Evolutionary conservation across 768 basidiomycete genomes (phyloP).

Genomic region (Neoboletus brunneissimus): DNA sequence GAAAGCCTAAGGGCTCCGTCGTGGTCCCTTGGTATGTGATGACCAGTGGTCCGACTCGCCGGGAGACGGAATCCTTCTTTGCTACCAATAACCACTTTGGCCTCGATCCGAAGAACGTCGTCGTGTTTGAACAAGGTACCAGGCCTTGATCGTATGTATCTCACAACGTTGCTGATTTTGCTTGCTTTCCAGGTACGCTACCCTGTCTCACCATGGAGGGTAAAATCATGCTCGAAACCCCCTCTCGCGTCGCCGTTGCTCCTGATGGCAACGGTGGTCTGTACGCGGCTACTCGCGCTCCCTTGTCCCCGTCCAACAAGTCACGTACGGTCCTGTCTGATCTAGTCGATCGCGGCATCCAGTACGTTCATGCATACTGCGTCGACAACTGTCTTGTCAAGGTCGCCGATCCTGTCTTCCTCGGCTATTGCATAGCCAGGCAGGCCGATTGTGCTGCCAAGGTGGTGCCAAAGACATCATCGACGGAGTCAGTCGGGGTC

Average conservation of each 20-base stretch:
- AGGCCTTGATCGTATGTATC: slow-evolving; percentile 4
- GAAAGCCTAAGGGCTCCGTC: slow-evolving; percentile 58
- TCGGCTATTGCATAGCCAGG: slow-evolving; percentile 90
- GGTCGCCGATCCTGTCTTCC: slow-evolving; percentile 95
- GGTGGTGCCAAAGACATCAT: slow-evolving; percentile 85
- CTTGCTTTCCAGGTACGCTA: slow-evolving; percentile 68
- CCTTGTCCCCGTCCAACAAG: slow-evolving; percentile 57
- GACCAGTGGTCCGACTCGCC: slow-evolving; percentile 95
- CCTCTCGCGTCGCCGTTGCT: slow-evolving; percentile 83
- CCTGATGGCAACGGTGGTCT: slow-evolving; percentile 98
- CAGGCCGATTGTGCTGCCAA: slow-evolving; percentile 92
- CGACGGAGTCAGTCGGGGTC: slow-evolving; percentile 93
- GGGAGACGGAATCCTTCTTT: slow-evolving; percentile 85
- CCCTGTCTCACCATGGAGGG: slow-evolving; percentile 95
- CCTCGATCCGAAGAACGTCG: slow-evolving; percentile 70
- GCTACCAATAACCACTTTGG: slow-evolving; percentile 76
- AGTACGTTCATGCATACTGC: slow-evolving; percentile 92
- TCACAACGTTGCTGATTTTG: not conserved
- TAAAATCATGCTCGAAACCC: slow-evolving; percentile 82
- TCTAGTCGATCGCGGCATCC: slow-evolving; percentile 67
- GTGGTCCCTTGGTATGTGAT: slow-evolving; percentile 97
- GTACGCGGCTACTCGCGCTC: slow-evolving; percentile 87
- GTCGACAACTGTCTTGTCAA: slow-evolving; percentile 99
- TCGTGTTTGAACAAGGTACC: slow-evolving; percentile 96
- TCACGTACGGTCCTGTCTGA: slow-evolving; percentile 80